A percentile compares a stretch with the other conserved stretches of the same genome.
Evolutionary conservation across 176 grass and related monocot species (phyloP).

Genomic region (Hordeum vulgare): MorexV3_pseudomolecules_assembly NC_058521.1:303176888-303177387

Average conservation of each 20-base stretch:
- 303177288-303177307: conserved; percentile 94
- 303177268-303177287: conserved; percentile 79
- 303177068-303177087: no score
- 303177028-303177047: not conserved
- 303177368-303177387: not conserved
- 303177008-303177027: not conserved
- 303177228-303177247: conserved; percentile 72
- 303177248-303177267: conserved; percentile 96
- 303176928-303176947: not conserved
- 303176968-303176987: not conserved
- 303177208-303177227: conserved; percentile 94
- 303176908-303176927: not conserved
- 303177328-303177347: not conserved
- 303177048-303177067: not conserved
- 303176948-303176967: not conserved
- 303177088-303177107: conserved; percentile 10
- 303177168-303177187: conserved; percentile 87
- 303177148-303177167: conserved; percentile 99
- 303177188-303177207: conserved; percentile 93
- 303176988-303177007: not conserved
- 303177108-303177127: conserved; percentile 50
- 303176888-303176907: no score
- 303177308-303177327: conserved; percentile 96
- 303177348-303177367: not conserved
- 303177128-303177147: conserved; percentile 50